Evolutionary conservation across 176 grass and related monocot species (phyloP).

Genomic region (Saccharum officinarum): DNA sequence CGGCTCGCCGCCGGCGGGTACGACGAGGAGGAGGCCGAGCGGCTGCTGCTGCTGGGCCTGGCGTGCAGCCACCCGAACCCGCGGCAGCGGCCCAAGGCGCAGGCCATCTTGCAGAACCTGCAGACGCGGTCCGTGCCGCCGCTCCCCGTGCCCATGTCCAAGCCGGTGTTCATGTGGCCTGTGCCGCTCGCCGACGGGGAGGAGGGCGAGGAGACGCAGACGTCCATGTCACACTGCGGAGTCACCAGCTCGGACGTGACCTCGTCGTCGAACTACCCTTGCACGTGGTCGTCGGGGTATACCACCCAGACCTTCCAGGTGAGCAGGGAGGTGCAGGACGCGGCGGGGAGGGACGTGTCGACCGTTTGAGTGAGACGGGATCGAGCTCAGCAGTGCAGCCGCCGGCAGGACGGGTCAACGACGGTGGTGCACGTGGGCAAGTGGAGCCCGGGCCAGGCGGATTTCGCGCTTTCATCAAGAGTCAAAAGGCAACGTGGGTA

Average conservation of each 20-base stretch:
- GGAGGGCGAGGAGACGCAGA: not conserved
- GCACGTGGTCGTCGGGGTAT: conserved; percentile 43
- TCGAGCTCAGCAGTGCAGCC: not conserved
- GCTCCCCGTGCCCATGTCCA: conserved; percentile 51
- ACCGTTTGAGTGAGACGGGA: conserved; percentile 15
- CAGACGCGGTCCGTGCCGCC: conserved; percentile 30
- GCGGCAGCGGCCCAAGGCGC: conserved; percentile 58
- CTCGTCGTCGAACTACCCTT: conserved; percentile 53
- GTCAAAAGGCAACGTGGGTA: not conserved
- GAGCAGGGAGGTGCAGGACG: conserved; percentile 39
- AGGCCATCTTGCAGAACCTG: conserved; percentile 56
- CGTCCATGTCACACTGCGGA: conserved; percentile 4
- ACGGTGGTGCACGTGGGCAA: conserved; percentile 15
- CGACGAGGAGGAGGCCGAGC: conserved; percentile 51
- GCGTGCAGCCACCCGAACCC: conserved; percentile 89
- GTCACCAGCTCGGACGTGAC: conserved; percentile 23
- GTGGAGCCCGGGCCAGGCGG: too few species aligned
- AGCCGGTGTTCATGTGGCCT: conserved; percentile 83
- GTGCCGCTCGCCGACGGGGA: conserved; percentile 13
- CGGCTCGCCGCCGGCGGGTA: conserved; percentile 35
- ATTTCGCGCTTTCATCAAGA: too few species aligned
- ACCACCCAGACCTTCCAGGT: conserved; percentile 43
- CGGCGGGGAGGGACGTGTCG: conserved; percentile 29
- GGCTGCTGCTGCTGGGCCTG: conserved; percentile 79
- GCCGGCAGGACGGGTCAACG: conserved; percentile 18